These are phyloP conservation scores for Graphilbum sp. DNA, from an alignment of 2,329 filamentous ascomycete species.

Conservation along the genomic window DNA sequence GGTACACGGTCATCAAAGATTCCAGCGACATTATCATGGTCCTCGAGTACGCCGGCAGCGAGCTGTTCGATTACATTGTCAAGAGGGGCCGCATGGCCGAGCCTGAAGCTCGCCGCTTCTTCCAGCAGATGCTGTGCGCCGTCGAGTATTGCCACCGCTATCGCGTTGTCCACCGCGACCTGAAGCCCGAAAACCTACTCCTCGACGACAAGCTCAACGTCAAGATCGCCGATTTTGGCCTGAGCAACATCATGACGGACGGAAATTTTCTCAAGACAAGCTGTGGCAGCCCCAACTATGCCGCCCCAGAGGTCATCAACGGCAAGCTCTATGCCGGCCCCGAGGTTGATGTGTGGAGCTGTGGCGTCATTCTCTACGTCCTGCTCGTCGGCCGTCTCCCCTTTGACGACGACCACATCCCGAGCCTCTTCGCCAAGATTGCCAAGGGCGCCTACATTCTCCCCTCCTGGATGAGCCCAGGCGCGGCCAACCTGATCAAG, in stretches of 20 bases:
- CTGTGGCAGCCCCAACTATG: constrained; percentile 96
- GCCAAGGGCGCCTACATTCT: constrained; percentile 86
- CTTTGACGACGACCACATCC: constrained; percentile 98
- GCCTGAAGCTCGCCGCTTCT: constrained; percentile 86
- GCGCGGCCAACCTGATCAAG: constrained; percentile 68
- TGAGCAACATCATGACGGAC: constrained; percentile 99
- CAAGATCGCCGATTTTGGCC: constrained; percentile 96
- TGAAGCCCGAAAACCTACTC: constrained; percentile 93
- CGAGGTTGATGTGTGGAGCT: constrained; percentile 97
- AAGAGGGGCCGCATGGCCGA: constrained; percentile 85
- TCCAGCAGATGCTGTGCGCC: constrained; percentile 97
- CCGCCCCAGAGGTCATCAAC: constrained; percentile 92
- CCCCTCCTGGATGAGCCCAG: constrained; percentile 76
- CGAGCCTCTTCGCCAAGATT: constrained; percentile 94
- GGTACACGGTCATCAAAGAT: constrained; percentile 93
- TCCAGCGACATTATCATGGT: constrained; percentile 96
- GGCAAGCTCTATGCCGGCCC: constrained; percentile 95
- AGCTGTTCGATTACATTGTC: constrained; percentile 97
- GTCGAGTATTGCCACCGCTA: constrained; percentile 98
- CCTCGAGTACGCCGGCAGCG: constrained; percentile 88
- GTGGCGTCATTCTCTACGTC: constrained; percentile 80
- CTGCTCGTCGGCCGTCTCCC: constrained; percentile 69
- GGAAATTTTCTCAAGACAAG: constrained; percentile 98
- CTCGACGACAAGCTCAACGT: constrained; percentile 93
- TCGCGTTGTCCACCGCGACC: constrained; percentile 94